Evolutionary conservation across 257 asterid species (phyloP).

Genomic region (Solanum piurae): DNA sequence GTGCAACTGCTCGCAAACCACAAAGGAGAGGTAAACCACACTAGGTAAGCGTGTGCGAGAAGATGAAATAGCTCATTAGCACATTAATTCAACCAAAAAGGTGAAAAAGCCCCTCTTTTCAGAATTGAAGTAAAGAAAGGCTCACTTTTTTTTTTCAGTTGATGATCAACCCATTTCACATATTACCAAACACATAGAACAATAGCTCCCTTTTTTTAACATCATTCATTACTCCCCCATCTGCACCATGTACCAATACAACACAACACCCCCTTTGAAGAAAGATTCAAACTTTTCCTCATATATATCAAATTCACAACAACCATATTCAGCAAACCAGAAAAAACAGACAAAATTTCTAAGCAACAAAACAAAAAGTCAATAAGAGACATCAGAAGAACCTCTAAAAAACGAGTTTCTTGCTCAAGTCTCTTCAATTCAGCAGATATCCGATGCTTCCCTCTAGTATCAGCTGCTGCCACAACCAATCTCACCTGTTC

Average conservation of each 20-base stretch:
- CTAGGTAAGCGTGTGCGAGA: neutral
- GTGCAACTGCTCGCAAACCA: neutral
- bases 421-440: slow-evolving; percentile 95
- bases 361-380: neutral
- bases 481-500: slow-evolving; percentile 45
- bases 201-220: neutral
- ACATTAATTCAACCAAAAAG: neutral
- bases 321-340: neutral
- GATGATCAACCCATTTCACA: neutral
- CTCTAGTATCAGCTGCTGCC: slow-evolving; percentile 60
- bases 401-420: slow-evolving; percentile 91
- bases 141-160: neutral
- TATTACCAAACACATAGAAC: neutral
- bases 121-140: neutral
- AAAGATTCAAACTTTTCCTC: slow-evolving; percentile 6
- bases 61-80: neutral
- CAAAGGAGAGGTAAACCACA: neutral
- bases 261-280: neutral
- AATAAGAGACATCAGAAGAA: slow-evolving; percentile 6
- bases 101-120: neutral
- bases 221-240: neutral
- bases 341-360: neutral
- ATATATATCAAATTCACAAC: neutral
- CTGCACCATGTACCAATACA: neutral
- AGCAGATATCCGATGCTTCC: slow-evolving; percentile 83